Evolutionary conservation across 2,329 filamentous ascomycete species (phyloP).

Genomic region (Scytalidium lignicola): DNA sequence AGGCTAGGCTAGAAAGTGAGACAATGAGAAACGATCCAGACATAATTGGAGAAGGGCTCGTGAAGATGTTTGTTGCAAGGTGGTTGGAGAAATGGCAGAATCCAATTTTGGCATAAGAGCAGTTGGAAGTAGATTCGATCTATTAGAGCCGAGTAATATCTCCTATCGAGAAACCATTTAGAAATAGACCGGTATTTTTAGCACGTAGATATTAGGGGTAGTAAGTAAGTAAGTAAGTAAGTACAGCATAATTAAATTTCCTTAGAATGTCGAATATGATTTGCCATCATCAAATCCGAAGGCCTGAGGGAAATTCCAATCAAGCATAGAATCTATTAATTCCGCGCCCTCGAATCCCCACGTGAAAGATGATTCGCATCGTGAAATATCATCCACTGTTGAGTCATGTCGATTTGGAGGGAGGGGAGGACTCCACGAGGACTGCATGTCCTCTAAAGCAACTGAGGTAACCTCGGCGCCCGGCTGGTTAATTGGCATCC

Average conservation of each 20-base stretch:
- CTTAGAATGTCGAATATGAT: too few species aligned
- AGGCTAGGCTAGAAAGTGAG: slow-evolving; percentile 27
- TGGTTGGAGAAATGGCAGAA: slow-evolving; percentile 24
- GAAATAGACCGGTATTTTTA: too few species aligned
- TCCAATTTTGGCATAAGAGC: slow-evolving; percentile 6
- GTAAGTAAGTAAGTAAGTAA: too few species aligned
- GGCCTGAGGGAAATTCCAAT: too few species aligned
- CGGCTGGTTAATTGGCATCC: neutral
- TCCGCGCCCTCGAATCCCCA: neutral
- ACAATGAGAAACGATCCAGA: slow-evolving; percentile 30
- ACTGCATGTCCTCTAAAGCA: neutral
- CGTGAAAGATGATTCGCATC: neutral
- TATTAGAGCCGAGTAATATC: too few species aligned
- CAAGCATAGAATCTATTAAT: neutral
- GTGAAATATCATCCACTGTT: neutral
- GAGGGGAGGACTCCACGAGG: neutral
- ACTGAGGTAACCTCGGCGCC: neutral
- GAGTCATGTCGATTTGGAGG: neutral
- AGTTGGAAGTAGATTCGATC: too few species aligned
- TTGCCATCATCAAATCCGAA: too few species aligned
- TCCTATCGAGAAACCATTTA: too few species aligned
- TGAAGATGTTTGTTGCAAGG: slow-evolving; percentile 32
- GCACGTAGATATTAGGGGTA: too few species aligned
- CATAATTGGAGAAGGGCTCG: slow-evolving; percentile 33
- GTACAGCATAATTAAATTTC: too few species aligned